Evolutionary conservation across 768 basidiomycete species (phyloP).

Genomic region (Russula emetica): DNA sequence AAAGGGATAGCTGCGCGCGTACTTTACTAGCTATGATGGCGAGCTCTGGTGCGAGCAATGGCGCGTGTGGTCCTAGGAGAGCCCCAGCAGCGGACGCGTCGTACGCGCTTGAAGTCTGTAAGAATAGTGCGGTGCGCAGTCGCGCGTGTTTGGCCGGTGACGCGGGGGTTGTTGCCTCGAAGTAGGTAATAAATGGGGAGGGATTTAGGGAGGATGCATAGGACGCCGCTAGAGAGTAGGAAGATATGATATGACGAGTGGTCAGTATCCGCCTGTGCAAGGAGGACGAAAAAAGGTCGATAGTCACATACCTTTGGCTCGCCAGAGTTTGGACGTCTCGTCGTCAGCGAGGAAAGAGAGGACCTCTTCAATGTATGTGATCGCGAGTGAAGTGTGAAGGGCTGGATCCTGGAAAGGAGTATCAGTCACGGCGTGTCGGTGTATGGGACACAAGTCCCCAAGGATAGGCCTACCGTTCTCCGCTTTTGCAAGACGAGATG

Average conservation of each 20-base stretch:
- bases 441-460: neutral
- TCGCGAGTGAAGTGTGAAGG: constrained; percentile 57
- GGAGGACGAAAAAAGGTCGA: neutral
- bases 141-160: constrained; percentile 68
- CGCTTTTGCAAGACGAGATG: constrained; percentile 70
- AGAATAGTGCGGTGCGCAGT: constrained; percentile 70
- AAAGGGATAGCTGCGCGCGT: neutral
- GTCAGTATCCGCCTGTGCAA: neutral
- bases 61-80: constrained; percentile 45
- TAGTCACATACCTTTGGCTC: constrained; percentile 23
- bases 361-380: constrained; percentile 16
- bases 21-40: constrained; percentile 82
- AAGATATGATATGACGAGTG: neutral
- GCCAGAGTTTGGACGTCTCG: constrained; percentile 23
- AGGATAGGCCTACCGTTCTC: constrained; percentile 44
- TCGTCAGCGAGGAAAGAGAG: constrained; percentile 31
- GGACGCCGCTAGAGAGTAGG: constrained; percentile 28
- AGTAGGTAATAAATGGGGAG: constrained; percentile 63
- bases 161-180: constrained; percentile 78
- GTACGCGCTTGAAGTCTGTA: constrained; percentile 72
- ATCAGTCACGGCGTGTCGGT: neutral
- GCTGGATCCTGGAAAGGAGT: constrained; percentile 45
- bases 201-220: constrained; percentile 33
- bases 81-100: constrained; percentile 48
- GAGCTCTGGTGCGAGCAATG: constrained; percentile 62